These are phyloP conservation scores for Aspergillus thermomutatus DNA, from an alignment of 2,329 filamentous ascomycete genomes.

Conservation along the genomic window DNA sequence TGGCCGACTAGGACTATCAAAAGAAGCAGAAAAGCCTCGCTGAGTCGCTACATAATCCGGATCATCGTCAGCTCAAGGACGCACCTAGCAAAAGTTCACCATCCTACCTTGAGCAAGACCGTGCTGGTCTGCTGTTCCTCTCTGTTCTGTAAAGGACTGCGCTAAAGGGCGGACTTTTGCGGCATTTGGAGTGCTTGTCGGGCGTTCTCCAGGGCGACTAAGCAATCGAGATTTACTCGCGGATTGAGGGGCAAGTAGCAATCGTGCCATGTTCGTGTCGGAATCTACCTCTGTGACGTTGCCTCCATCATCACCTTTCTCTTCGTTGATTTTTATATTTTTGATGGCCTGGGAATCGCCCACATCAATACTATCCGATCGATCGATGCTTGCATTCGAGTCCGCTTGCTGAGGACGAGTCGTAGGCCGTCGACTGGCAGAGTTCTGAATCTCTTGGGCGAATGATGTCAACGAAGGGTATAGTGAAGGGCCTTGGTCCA, in stretches of 20 bases:
- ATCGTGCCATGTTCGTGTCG: conserved; percentile 42
- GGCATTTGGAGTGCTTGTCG: conserved; percentile 17
- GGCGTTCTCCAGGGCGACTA: conserved; percentile 24
- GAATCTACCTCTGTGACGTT: conserved; percentile 20
- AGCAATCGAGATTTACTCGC: conserved; percentile 40
- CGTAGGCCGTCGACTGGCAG: conserved; percentile 6
- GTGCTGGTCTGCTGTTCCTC: conserved; percentile 4
- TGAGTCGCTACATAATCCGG: conserved; percentile 11
- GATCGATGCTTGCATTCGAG: conserved; percentile 4
- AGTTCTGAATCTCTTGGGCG: conserved; percentile 21
- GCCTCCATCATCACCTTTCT: conserved; percentile 18
- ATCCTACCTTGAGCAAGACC: conserved; percentile 24
- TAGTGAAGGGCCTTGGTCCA: conserved; percentile 37
- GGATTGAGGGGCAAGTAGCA: conserved; percentile 41
- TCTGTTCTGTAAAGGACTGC: conserved; percentile 7
- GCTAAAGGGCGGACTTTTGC: conserved; percentile 14
- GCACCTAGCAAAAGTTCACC: neutral
- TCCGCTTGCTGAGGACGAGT: neutral
- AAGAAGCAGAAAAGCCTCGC: conserved; percentile 17
- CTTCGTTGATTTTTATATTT: conserved; percentile 13
- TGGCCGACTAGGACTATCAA: conserved; percentile 9
- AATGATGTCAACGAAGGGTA: conserved; percentile 30
- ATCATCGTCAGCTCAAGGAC: conserved; percentile 7
- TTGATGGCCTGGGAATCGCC: conserved; percentile 9
- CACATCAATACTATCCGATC: conserved; percentile 6